A percentile compares a stretch with the other conserved stretches of the same genome.
These are phyloP conservation scores for Salix koriyanagi DNA, from an alignment of 345 rosid species.

Conservation along the genomic window DNA sequence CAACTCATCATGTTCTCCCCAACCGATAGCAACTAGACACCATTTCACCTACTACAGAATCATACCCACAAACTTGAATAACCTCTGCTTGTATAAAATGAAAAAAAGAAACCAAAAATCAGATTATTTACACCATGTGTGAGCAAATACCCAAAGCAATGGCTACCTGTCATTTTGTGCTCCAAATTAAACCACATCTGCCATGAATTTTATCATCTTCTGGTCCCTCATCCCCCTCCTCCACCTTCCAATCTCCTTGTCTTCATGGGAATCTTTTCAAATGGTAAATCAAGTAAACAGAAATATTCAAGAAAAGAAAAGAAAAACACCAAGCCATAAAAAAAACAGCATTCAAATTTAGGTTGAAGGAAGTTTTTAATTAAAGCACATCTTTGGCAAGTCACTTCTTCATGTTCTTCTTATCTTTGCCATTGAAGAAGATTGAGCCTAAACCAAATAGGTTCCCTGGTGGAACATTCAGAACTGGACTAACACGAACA, in stretches of 20 bases:
- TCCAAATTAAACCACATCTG: constrained; percentile 32
- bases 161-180: constrained; percentile 39
- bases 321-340: neutral
- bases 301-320: neutral
- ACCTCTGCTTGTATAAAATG: neutral
- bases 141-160: constrained; percentile 17
- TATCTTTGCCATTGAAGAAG: constrained; percentile 57
- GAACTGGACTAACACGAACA: constrained; percentile 53
- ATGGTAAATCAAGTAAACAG: neutral
- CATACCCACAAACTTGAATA: neutral
- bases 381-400: neutral
- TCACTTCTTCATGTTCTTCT: constrained; percentile 51
- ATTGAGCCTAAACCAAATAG: constrained; percentile 68
- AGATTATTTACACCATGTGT: constrained; percentile 7
- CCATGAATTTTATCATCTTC: constrained; percentile 12
- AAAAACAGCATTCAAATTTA: neutral
- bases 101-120: constrained; percentile 3
- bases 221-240: constrained; percentile 8
- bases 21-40: neutral
- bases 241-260: constrained; percentile 9
- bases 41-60: neutral
- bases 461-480: constrained; percentile 63
- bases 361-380: neutral
- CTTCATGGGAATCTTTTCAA: neutral
- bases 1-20: neutral